Evolutionary conservation across 2,329 filamentous ascomycete species (phyloP).

Genomic region (Eutypella sp.): DNA sequence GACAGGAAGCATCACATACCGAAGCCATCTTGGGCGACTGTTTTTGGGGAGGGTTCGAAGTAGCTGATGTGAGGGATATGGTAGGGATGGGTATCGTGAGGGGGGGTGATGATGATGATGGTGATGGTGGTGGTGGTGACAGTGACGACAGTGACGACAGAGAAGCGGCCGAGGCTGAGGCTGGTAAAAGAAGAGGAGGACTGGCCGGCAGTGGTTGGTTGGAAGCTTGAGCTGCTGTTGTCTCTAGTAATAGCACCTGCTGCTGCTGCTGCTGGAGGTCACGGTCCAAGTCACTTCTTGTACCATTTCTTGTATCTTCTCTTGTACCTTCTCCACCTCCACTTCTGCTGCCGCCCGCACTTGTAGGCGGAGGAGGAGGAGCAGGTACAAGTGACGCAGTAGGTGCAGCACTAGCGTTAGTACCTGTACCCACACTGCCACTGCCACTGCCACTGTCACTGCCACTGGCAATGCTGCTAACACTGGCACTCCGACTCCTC

Average conservation of each 20-base stretch:
- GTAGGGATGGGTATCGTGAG: conserved; percentile 24
- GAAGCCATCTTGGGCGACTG: conserved; percentile 48
- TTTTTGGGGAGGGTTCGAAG: conserved; percentile 17
- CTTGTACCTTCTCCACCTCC: too few species aligned
- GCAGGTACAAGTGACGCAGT: conserved; percentile 18
- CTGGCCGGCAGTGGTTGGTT: conserved; percentile 25
- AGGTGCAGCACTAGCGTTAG: conserved; percentile 5
- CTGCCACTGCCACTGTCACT: neutral
- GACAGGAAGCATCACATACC: conserved; percentile 34
- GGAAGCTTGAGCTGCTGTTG: conserved; percentile 17
- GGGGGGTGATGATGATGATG: conserved; percentile 27
- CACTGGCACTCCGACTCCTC: conserved; percentile 16
- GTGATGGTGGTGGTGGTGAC: conserved; percentile 24
- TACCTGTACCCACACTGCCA: conserved; percentile 10
- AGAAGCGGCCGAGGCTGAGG: conserved; percentile 4
- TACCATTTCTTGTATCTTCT: too few species aligned
- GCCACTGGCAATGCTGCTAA: conserved; percentile 16
- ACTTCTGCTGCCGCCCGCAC: too few species aligned
- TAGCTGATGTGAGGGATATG: conserved; percentile 19
- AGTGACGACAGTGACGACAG: conserved; percentile 5
- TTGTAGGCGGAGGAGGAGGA: conserved; percentile 2
- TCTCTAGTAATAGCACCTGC: conserved; percentile 6
- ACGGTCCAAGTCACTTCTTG: too few species aligned
- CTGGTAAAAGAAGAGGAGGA: conserved; percentile 22
- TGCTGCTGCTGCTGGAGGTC: too few species aligned